These are phyloP conservation scores for Hamigera avellanea DNA, from an alignment of 495 filamentous ascomycete genomes.

Conservation along the genomic window DNA sequence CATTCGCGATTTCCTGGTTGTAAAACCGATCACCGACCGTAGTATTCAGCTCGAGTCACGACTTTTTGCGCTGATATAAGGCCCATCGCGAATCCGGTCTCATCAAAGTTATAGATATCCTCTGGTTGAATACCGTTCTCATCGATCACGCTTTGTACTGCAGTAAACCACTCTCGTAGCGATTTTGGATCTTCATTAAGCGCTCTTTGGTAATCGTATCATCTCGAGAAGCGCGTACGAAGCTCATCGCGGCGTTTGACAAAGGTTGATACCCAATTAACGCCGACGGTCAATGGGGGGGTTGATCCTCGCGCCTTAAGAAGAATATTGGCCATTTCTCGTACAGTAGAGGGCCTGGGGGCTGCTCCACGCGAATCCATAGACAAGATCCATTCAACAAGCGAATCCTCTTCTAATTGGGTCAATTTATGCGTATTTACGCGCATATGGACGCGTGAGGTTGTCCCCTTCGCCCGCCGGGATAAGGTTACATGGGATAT, in stretches of 20 bases:
- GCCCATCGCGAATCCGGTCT: not conserved
- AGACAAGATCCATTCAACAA: not conserved
- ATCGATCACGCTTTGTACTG: not conserved
- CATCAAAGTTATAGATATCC: slow-evolving; percentile 1
- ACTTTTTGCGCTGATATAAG: not conserved
- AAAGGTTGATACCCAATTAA: not conserved
- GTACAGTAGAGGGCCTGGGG: not conserved
- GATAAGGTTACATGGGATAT: not conserved
- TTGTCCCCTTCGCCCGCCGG: not conserved
- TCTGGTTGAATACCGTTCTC: not conserved
- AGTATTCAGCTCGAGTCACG: not conserved
- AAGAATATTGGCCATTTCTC: not conserved
- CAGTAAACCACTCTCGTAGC: not conserved
- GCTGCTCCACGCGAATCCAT: not conserved
- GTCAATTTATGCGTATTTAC: slow-evolving; percentile 1
- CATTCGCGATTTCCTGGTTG: not conserved
- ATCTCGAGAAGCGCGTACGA: not conserved
- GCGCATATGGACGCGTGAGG: not conserved
- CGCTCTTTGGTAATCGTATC: too few species aligned
- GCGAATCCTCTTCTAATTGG: not conserved
- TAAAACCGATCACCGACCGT: not conserved
- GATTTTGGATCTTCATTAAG: not conserved
- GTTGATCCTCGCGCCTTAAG: not conserved
- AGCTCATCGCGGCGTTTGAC: not conserved
- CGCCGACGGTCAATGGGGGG: not conserved